A percentile compares a stretch with the other conserved stretches of the same genome.
Evolutionary conservation across 2,329 filamentous ascomycete species (phyloP).

Genomic region (Venturia aucupariae): DNA sequence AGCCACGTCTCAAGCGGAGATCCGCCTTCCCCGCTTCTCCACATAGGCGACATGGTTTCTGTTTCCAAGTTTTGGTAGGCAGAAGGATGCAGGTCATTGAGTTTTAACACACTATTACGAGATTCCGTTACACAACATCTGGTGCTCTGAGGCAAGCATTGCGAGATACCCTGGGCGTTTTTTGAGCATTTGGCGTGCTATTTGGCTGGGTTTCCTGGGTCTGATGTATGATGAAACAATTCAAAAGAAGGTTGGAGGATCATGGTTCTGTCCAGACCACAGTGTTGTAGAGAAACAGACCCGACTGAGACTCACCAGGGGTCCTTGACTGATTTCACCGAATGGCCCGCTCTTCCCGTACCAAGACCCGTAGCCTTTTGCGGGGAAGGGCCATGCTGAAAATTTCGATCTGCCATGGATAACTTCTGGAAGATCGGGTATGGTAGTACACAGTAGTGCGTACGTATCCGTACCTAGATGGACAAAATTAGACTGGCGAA

Average conservation of each 20-base stretch:
- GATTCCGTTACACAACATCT: background rate
- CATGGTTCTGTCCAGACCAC: background rate
- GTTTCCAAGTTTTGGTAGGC: background rate
- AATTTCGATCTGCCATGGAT: background rate
- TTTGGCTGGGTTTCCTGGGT: background rate
- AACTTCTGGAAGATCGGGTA: background rate
- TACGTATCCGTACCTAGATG: background rate
- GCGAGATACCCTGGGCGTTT: slow-evolving; percentile 8
- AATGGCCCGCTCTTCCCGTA: background rate
- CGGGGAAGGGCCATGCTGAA: background rate
- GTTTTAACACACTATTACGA: slow-evolving; percentile 4
- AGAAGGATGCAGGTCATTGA: background rate
- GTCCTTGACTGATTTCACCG: background rate
- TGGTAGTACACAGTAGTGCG: background rate
- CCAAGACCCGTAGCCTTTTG: background rate
- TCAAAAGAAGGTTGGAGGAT: background rate
- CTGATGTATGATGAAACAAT: background rate
- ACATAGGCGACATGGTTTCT: slow-evolving; percentile 1
- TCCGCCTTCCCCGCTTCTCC: background rate
- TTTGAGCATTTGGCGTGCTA: background rate
- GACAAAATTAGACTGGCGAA: slow-evolving; percentile 1
- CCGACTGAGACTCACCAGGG: background rate
- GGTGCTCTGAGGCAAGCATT: background rate
- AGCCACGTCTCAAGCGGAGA: background rate
- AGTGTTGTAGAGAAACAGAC: background rate